Conservation (phyloP, 306 rosid genomes). For the Rubus idaeus region DNA sequence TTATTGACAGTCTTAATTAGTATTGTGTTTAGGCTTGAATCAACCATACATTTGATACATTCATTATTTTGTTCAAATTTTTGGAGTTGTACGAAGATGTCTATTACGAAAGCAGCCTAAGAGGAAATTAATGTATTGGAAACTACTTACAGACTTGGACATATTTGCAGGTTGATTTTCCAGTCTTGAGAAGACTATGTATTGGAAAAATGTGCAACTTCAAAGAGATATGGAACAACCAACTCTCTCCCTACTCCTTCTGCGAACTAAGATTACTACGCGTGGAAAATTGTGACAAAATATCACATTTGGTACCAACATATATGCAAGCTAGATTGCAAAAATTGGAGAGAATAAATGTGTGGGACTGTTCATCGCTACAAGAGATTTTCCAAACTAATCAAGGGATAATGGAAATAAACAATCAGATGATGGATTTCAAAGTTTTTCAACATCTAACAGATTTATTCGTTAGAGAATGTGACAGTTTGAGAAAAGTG, state of each 20-base stretch:
- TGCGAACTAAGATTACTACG: neutral
- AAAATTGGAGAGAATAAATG: neutral
- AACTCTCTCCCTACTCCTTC: neutral
- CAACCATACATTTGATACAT: no score
- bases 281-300: neutral
- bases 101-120: no score
- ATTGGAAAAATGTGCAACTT: neutral
- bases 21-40: no score
- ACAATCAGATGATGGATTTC: neutral
- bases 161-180: no score
- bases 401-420: neutral
- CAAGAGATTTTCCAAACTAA: neutral
- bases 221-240: neutral
- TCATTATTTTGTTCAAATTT: no score
- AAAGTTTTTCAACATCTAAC: neutral
- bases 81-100: no score
- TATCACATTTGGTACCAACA: neutral
- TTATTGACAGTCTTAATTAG: no score
- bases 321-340: neutral
- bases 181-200: no score
- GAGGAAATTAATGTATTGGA: no score
- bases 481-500: neutral
- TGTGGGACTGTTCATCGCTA: no score
- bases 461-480: no score
- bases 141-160: no score